These are phyloP conservation scores for Tuber calosporum DNA, from an alignment of 495 filamentous ascomycete species.

Conservation along the genomic window DNA sequence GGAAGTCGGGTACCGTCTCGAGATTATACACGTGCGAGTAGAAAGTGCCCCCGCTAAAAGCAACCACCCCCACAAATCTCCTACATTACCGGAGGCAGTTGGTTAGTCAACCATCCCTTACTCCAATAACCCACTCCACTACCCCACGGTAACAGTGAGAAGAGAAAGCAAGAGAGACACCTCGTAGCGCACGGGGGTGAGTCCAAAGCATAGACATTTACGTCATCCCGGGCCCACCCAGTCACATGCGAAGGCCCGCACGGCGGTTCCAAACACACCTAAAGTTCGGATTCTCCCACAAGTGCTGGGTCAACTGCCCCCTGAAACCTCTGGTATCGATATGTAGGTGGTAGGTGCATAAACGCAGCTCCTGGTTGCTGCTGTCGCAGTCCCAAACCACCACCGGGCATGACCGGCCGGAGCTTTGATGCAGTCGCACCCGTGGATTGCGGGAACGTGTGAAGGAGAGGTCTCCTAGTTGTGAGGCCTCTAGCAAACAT, in stretches of 20 bases:
- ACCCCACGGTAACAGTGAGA: background rate
- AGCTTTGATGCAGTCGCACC: background rate
- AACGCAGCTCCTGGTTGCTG: slow-evolving; percentile 12
- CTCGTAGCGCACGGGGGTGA: background rate
- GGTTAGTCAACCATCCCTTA: background rate
- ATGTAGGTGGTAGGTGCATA: slow-evolving; percentile 9
- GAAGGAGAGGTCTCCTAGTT: slow-evolving; percentile 2
- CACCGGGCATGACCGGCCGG: background rate
- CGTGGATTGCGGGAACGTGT: background rate
- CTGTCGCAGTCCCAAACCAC: background rate
- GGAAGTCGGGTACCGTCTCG: slow-evolving; percentile 61
- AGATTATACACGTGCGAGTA: slow-evolving; percentile 68
- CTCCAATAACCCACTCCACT: background rate
- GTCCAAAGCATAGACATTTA: background rate
- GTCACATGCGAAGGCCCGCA: background rate
- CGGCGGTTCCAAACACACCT: slow-evolving; percentile 1
- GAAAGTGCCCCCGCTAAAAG: slow-evolving; percentile 43
- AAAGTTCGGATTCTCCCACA: slow-evolving; percentile 16
- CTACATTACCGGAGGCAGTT: slow-evolving; percentile 5
- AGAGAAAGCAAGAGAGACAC: background rate
- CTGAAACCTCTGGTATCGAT: slow-evolving; percentile 16
- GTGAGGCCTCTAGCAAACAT: slow-evolving; percentile 13
- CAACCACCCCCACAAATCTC: slow-evolving; percentile 13
- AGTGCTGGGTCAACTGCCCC: background rate
- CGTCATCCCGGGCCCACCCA: background rate